Evolutionary conservation across 345 rosid genomes (phyloP), one percentile per base, ranked within the genome.

Genomic region (Gossypium mustelinum): DNA sequence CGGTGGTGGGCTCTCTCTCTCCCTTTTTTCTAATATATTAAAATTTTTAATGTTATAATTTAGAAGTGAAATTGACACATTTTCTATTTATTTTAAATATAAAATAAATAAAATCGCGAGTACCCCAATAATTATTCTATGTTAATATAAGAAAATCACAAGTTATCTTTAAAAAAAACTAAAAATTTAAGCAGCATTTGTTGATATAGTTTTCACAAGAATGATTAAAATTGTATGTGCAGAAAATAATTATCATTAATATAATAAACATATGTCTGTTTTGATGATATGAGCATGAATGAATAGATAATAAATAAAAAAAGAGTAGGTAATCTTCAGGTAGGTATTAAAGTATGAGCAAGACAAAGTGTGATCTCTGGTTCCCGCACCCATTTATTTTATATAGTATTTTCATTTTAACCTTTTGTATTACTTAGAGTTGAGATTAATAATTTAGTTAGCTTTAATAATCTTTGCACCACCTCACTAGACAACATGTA

Each of bases 261-360:
- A 34, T 34, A 34, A 34, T 24, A 24, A 24, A 24, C 25, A 24
- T 24, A 24, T 24, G 25, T 34, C 80, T 81, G 70, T 86, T 73
- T 82, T 81, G 77, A 78, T 80, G 79, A 69, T 65, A 70, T 77
- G 74, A 29, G 80, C 75, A 82, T 77, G 79, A 69, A 71, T 80
- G 41, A 52, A 68, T 72, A 73, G 54, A 67, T 43, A 17, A 60
- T 45, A 68, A 84, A 82, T 79, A 80, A 74, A 76, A 29, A 34
- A 34, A 34, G 1, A 50, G 65, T 66, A 39, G 81, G 81, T 82
- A 73, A 78, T 79, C 86, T 81, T 82, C 81, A 79, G 82, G 83
- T 86, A 81, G 68, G 58, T 60, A 75, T 79, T 68, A 70, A 78
- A 79, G 68, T 77, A 61, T 69, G 68, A 45, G 70, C 61, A 48